Conservation (phyloP, 495 filamentous ascomycete genomes). For the Trichoderma gamsii region DNA sequence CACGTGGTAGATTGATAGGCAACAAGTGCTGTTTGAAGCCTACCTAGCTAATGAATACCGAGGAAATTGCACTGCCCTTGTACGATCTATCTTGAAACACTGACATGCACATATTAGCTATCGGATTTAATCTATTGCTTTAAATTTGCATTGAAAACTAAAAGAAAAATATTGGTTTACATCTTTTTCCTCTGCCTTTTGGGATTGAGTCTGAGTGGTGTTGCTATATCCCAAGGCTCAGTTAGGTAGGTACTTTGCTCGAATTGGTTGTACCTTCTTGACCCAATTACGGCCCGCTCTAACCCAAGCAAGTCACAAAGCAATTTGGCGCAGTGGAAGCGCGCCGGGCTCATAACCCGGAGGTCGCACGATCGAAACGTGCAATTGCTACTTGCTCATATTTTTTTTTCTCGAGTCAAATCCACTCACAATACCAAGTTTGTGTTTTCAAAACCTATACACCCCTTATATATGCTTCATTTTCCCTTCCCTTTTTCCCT, state of each 20-base stretch:
- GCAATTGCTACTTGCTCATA: neutral
- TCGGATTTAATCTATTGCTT: neutral
- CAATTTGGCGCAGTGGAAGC: constrained; percentile 14
- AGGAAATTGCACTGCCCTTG: neutral
- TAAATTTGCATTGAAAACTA: no score
- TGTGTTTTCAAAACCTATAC: no score
- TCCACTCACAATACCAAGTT: no score
- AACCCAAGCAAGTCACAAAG: neutral
- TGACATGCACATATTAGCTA: neutral
- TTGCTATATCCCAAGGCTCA: neutral
- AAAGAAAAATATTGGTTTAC: neutral
- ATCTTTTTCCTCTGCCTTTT: neutral
- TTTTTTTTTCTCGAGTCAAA: neutral
- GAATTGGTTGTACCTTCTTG: neutral
- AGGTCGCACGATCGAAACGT: constrained; percentile 14
- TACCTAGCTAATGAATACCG: neutral
- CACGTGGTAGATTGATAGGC: neutral
- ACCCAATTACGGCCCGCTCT: neutral
- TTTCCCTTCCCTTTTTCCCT: no score
- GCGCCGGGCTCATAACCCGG: constrained; percentile 14
- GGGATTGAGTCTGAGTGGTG: neutral
- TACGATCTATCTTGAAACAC: neutral
- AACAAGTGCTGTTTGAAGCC: neutral
- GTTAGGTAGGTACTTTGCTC: no score
- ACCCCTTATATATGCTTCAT: no score